Evolutionary conservation across 2,329 filamentous ascomycete species (phyloP), one percentile per base, ranked within the genome.

Genomic region (Fusarium temperatum): DNA sequence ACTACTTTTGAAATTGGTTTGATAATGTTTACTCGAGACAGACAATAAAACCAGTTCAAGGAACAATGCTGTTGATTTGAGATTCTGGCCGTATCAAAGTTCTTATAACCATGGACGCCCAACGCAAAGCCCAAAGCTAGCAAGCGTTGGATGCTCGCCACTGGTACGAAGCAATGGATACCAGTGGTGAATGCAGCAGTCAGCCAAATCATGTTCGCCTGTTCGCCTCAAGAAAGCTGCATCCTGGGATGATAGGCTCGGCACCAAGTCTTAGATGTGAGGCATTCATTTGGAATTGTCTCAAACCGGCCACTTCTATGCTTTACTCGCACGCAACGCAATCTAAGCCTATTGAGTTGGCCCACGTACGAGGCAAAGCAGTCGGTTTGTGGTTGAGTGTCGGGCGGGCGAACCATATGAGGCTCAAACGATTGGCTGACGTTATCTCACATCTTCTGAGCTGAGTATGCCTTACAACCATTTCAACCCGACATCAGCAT

Each of bases 401-500:
- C 53, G 44, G 47, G 55, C 63, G 35, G 63, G 73, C 73, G 68
- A 70, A 73, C 67, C 66, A 66, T 51, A 54, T 39, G 56, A 54
- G 50, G 63, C 51, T 59, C 39, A 65, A 60, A 75, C 55, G 75
- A 72, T 75, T 76, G 75, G 75, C 54, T 61, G 45, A 45, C 24
- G 35, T 45, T 35, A 53, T 47, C 54, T 41, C 42, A 60, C 59
- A 68, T 60, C 68, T 51, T 65, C 55, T 17, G 30, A 48, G 26
- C 18, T 38, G 35, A 55, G 26, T 66, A 48, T 51, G 56, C 41
- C 61, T 72, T 57, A 39, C 51, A 50, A 47, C 50, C 24, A 53
- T 60, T 63, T 60, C 55, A 38, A 65, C 72, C 68, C 68, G 68
- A 63, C 39, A 45, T 38, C 41, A 30, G 58, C 60, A 47, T 42